Evolutionary conservation across 139 green algal species (phyloP).

Genomic region (Ostreobium quekettii): DNA sequence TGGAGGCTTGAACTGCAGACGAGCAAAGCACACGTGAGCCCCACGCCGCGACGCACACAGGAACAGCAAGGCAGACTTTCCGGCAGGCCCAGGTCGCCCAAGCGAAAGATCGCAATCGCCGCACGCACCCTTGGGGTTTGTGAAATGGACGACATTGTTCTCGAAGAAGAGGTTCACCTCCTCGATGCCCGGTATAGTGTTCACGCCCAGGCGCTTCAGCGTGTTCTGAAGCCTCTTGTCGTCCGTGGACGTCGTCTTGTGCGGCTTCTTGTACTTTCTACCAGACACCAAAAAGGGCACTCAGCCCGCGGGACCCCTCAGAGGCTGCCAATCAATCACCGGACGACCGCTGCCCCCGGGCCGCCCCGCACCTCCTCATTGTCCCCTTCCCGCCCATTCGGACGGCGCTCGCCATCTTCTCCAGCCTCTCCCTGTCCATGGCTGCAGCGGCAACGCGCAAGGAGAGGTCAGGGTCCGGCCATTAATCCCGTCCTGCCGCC

Average conservation of each 20-base stretch:
- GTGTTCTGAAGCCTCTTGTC: conserved; percentile 96
- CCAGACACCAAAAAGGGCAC: conserved; percentile 6
- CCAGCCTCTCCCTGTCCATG: conserved; percentile 93
- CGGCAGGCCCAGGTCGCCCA: too few species aligned
- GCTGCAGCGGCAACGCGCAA: too few species aligned
- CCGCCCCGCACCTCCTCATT: conserved; percentile 57
- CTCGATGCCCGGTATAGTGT: conserved; percentile 98
- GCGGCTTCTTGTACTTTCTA: conserved; percentile 98
- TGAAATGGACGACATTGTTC: conserved; percentile 87
- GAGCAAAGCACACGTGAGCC: background rate
- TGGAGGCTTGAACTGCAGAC: conserved; percentile 92
- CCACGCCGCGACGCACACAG: too few species aligned
- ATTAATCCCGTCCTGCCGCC: too few species aligned
- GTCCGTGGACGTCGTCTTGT: conserved; percentile 92
- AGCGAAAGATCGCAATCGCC: too few species aligned
- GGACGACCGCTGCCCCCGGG: background rate
- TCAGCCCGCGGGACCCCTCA: background rate
- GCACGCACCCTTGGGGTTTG: conserved; percentile 89
- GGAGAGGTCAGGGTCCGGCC: too few species aligned
- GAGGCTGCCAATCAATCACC: conserved; percentile 15
- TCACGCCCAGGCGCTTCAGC: conserved; percentile 96
- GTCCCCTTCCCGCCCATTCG: conserved; percentile 92
- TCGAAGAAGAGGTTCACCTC: conserved; percentile 98
- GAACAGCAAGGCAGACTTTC: too few species aligned
- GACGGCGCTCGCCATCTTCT: conserved; percentile 84